Conservation (phyloP, 768 basidiomycete genomes). For the Pleurotus ostreatus region DNA sequence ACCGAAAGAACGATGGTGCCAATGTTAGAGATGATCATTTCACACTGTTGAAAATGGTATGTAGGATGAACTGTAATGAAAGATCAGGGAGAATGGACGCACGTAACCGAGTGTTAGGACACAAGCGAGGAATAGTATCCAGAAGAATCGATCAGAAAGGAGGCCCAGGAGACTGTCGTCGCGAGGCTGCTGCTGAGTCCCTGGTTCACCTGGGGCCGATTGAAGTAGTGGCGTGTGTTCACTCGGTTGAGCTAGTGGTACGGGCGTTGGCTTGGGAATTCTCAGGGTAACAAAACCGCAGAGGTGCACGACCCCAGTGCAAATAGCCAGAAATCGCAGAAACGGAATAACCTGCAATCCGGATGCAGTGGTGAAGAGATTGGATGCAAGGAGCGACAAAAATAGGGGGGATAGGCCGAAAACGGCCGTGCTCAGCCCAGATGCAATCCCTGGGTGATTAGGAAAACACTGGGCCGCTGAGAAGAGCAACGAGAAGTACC, state of each 20-base stretch:
- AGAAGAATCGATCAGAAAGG: conserved; percentile 13
- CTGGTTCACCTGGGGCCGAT: not conserved
- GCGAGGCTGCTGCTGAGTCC: not conserved
- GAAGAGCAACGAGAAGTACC: conserved; percentile 73
- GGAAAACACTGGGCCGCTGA: conserved; percentile 72
- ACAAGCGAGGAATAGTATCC: conserved; percentile 7
- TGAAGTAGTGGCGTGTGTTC: conserved; percentile 12
- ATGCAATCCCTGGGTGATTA: conserved; percentile 56
- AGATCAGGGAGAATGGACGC: not conserved
- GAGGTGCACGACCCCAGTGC: conserved; percentile 50
- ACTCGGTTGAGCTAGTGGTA: not conserved
- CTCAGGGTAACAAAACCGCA: conserved; percentile 44
- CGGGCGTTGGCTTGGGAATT: not conserved
- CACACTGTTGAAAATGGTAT: conserved; percentile 39
- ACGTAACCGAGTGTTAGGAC: conserved; percentile 12
- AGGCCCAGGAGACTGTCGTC: conserved; percentile 8
- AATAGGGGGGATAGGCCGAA: conserved; percentile 83
- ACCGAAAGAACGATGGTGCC: conserved; percentile 72
- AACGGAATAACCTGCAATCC: conserved; percentile 46
- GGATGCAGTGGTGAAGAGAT: conserved; percentile 47
- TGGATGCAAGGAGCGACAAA: conserved; percentile 61
- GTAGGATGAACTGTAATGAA: not conserved
- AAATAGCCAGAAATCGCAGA: conserved; percentile 51
- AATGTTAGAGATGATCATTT: conserved; percentile 83
- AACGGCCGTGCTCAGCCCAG: conserved; percentile 64